These are phyloP conservation scores for Zygosaccharomyces lentus DNA, from an alignment of 805 yeast genomes.

Conservation along the genomic window DNA sequence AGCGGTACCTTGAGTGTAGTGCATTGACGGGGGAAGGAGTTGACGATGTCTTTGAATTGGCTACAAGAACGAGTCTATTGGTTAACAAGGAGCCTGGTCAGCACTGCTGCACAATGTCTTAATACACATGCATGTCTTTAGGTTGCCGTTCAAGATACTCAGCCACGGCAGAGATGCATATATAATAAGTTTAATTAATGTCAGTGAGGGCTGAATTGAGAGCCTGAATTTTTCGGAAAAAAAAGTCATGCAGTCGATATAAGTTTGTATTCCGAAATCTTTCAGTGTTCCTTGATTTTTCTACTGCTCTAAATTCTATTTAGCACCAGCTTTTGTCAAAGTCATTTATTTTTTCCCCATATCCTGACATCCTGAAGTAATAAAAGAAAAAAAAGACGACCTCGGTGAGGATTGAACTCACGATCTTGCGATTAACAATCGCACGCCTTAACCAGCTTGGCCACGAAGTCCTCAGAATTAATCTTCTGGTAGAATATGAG, in stretches of 20 bases:
- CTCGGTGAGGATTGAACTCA: conserved; percentile 53
- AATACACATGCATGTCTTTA: not conserved
- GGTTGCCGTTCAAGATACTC: no score
- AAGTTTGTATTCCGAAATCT: no score
- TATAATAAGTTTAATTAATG: not conserved
- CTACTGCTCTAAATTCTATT: no score
- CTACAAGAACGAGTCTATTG: conserved; percentile 76
- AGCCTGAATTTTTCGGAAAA: not conserved
- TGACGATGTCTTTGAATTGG: conserved; percentile 87
- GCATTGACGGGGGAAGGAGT: conserved; percentile 94
- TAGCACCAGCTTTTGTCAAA: no score
- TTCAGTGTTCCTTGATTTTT: no score
- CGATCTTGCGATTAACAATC: conserved; percentile 58
- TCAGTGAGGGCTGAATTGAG: not conserved
- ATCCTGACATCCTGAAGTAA: not conserved
- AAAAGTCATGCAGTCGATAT: no score
- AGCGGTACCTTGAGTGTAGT: conserved; percentile 79
- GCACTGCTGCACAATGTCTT: conserved; percentile 37
- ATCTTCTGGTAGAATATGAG: no score
- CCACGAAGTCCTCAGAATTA: conserved; percentile 40
- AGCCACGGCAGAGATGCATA: not conserved
- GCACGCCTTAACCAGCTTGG: conserved; percentile 56
- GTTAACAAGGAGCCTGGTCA: conserved; percentile 44
- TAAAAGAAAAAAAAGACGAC: conserved; percentile 35
- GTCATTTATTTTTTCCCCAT: no score